These are phyloP conservation scores for Aaosphaeria arxii DNA, from an alignment of 2,329 filamentous ascomycete species.

Conservation along the genomic window DNA sequence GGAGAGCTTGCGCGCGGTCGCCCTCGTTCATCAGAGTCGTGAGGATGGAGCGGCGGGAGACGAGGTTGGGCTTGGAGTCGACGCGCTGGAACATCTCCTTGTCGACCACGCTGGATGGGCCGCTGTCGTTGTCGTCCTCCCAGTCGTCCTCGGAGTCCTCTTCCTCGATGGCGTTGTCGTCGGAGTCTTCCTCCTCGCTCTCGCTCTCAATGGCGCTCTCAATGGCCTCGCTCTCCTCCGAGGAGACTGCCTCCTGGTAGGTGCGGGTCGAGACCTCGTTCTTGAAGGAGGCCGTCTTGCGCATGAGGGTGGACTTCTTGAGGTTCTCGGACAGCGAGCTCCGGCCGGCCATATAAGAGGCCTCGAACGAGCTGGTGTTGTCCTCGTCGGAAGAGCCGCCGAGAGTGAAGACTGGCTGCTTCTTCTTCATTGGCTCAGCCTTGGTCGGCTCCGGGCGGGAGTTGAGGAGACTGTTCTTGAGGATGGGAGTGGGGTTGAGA, in stretches of 20 bases:
- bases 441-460: constrained; percentile 24
- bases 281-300: constrained; percentile 81
- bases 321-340: constrained; percentile 56
- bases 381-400: constrained; percentile 82
- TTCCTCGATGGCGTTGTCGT: constrained; percentile 39
- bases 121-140: constrained; percentile 71
- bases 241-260: constrained; percentile 55
- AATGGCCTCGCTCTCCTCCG: constrained; percentile 57
- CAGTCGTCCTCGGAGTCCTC: constrained; percentile 53
- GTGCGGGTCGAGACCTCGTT: constrained; percentile 69
- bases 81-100: constrained; percentile 83
- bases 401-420: constrained; percentile 68
- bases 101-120: constrained; percentile 78
- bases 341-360: constrained; percentile 47
- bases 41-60: constrained; percentile 82
- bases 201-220: constrained; percentile 58
- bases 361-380: constrained; percentile 72
- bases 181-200: constrained; percentile 58
- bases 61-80: constrained; percentile 80
- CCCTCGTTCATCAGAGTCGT: constrained; percentile 84
- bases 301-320: constrained; percentile 47
- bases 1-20: constrained; percentile 67
- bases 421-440: constrained; percentile 54
- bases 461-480: constrained; percentile 48
- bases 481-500: constrained; percentile 58